Conservation (phyloP, 2,329 filamentous ascomycete genomes). For the Ophiosphaerella herpotricha region DNA sequence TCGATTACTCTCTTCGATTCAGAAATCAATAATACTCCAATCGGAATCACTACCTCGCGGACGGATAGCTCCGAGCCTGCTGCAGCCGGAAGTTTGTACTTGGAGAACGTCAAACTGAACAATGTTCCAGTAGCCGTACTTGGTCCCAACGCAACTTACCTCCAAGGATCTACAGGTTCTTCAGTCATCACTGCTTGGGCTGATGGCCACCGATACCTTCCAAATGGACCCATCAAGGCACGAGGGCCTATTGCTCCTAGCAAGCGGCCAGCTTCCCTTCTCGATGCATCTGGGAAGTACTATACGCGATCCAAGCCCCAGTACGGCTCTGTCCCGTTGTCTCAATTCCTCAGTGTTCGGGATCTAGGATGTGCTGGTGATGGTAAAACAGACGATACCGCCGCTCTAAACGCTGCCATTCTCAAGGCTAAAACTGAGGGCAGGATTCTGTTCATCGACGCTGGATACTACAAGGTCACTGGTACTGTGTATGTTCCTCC, state of each 20-base stretch:
- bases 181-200: conserved; percentile 36
- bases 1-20: conserved; percentile 64
- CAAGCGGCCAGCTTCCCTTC: conserved; percentile 48
- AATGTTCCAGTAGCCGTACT: conserved; percentile 49
- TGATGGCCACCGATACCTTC: conserved; percentile 39
- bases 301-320: conserved; percentile 57
- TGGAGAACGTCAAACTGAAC: conserved; percentile 63
- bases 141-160: conserved; percentile 28
- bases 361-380: conserved; percentile 72
- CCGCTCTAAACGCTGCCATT: conserved; percentile 74
- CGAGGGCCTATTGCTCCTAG: conserved; percentile 51
- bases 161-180: conserved; percentile 28
- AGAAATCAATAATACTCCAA: conserved; percentile 54
- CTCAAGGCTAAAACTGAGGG: conserved; percentile 63
- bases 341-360: conserved; percentile 62
- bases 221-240: conserved; percentile 49
- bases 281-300: conserved; percentile 54
- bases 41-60: conserved; percentile 58
- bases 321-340: conserved; percentile 55
- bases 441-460: conserved; percentile 61
- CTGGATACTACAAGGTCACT: conserved; percentile 61
- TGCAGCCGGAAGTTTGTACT: conserved; percentile 56
- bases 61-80: conserved; percentile 49
- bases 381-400: conserved; percentile 82
- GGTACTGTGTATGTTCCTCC: conserved; percentile 63